Percentiles rank a stretch among this genome's conserved stretches.
phyloP scores from a whole-genome alignment of 2,329 filamentous ascomycete species.

The Ophiostoma pallidulum region DNA sequence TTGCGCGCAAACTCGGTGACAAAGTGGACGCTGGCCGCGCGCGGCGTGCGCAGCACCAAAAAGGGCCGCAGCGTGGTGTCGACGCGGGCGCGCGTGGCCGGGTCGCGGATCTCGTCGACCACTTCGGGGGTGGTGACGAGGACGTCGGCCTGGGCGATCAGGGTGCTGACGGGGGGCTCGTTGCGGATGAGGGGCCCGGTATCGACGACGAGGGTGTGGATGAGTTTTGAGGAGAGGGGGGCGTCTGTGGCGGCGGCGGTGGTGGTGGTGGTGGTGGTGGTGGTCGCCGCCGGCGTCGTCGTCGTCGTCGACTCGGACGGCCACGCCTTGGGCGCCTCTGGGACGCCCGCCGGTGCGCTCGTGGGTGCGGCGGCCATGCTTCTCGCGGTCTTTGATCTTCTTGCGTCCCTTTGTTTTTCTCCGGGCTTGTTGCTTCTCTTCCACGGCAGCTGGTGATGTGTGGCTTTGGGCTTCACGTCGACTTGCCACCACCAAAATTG shows the following conservation, averaged over 20 bases:
- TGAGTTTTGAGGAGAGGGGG: slow-evolving; percentile 43
- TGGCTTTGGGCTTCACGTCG: too few species aligned
- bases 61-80: slow-evolving; percentile 83
- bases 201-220: slow-evolving; percentile 80
- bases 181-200: slow-evolving; percentile 92
- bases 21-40: slow-evolving; percentile 65
- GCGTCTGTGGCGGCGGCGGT: neutral
- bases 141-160: slow-evolving; percentile 65
- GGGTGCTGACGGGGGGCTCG: slow-evolving; percentile 72
- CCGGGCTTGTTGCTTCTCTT: too few species aligned
- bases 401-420: too few species aligned
- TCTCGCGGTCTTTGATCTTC: too few species aligned
- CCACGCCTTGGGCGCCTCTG: too few species aligned
- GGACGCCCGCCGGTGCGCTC: too few species aligned
- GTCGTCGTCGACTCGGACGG: too few species aligned
- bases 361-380: too few species aligned
- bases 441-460: too few species aligned
- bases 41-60: slow-evolving; percentile 65
- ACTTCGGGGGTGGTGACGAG: slow-evolving; percentile 81
- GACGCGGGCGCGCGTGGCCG: slow-evolving; percentile 67
- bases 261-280: neutral
- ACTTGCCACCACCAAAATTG: too few species aligned
- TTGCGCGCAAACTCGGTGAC: slow-evolving; percentile 77
- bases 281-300: neutral
- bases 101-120: slow-evolving; percentile 79